Percentiles rank a stretch among this genome's conserved stretches.
phyloP scores from a whole-genome alignment of 768 basidiomycete species.

The Trametes maxima region DNA sequence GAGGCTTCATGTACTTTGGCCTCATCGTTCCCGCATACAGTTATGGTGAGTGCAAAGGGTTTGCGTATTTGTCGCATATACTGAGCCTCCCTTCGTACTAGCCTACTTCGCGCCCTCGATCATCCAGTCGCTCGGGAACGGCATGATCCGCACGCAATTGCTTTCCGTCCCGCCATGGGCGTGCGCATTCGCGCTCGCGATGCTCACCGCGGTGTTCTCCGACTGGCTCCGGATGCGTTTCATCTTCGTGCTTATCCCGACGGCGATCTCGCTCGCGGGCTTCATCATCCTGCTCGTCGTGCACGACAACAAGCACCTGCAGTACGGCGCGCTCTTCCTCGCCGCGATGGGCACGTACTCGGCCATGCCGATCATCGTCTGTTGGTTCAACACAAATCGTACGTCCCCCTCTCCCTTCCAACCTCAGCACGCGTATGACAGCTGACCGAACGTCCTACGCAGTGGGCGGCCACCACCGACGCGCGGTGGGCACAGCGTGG shows the following conservation, averaged over 20 bases:
- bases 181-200: constrained; percentile 29
- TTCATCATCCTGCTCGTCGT: constrained; percentile 28
- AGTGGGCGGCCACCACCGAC: constrained; percentile 31
- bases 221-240: constrained; percentile 28
- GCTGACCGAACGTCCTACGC: neutral
- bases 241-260: constrained; percentile 26
- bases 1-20: constrained; percentile 37
- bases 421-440: neutral
- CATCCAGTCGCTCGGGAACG: constrained; percentile 29
- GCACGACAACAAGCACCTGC: constrained; percentile 25
- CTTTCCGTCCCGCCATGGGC: constrained; percentile 36
- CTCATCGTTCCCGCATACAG: constrained; percentile 34
- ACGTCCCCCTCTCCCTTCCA: neutral
- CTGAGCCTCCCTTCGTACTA: neutral
- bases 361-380: constrained; percentile 30
- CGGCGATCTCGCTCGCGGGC: constrained; percentile 24
- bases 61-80: neutral
- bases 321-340: constrained; percentile 30
- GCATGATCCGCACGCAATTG: constrained; percentile 32
- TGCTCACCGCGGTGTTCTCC: constrained; percentile 27
- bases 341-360: constrained; percentile 28
- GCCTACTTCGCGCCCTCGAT: constrained; percentile 30
- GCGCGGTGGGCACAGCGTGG: constrained; percentile 31
- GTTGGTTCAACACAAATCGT: constrained; percentile 32
- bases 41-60: constrained; percentile 26